A percentile compares a stretch with the other conserved stretches of the same genome.
Evolutionary conservation across 768 basidiomycete species (phyloP).

Genomic region (Rubroboletus satanas): DNA sequence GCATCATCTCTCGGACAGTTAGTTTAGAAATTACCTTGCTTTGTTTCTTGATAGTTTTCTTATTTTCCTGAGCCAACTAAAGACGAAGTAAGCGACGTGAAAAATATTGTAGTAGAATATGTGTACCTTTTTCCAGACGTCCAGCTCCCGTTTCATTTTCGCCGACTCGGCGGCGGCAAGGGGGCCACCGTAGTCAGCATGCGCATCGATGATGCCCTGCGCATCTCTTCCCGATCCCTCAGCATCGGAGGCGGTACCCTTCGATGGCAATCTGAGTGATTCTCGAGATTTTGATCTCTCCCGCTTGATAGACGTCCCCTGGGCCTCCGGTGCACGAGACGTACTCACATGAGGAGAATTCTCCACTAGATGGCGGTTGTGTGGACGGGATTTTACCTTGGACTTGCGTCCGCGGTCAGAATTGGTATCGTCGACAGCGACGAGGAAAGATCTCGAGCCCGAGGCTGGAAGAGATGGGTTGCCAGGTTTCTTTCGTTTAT

Average conservation of each 20-base stretch:
- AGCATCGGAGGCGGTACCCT: conserved; percentile 26
- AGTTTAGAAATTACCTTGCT: conserved; percentile 43
- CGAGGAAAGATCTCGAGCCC: conserved; percentile 24
- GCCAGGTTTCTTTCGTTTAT: conserved; percentile 31
- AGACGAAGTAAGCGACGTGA: conserved; percentile 2
- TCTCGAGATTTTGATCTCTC: conserved; percentile 39
- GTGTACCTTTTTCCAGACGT: conserved; percentile 46
- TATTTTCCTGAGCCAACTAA: conserved; percentile 41
- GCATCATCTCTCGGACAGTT: not conserved
- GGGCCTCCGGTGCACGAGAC: conserved; percentile 9
- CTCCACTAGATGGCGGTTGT: conserved; percentile 22
- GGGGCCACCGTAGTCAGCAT: conserved; percentile 30
- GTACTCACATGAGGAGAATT: conserved; percentile 13
- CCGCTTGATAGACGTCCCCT: conserved; percentile 14
- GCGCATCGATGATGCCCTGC: conserved; percentile 11
- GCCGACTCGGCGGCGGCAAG: conserved; percentile 47
- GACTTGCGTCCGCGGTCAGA: conserved; percentile 33
- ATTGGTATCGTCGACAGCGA: conserved; percentile 26
- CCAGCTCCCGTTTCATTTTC: conserved; percentile 56
- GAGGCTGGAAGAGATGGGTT: conserved; percentile 13
- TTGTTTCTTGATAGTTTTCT: conserved; percentile 52
- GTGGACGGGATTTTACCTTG: conserved; percentile 26
- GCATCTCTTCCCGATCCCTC: conserved; percentile 26
- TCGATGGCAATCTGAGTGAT: conserved; percentile 18
- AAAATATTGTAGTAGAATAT: not conserved